Percentiles rank a stretch among this genome's conserved stretches.
These are phyloP conservation scores for Cryphonectria japonica DNA, from an alignment of 2,329 filamentous ascomycete genomes.

Conservation along the genomic window DNA sequence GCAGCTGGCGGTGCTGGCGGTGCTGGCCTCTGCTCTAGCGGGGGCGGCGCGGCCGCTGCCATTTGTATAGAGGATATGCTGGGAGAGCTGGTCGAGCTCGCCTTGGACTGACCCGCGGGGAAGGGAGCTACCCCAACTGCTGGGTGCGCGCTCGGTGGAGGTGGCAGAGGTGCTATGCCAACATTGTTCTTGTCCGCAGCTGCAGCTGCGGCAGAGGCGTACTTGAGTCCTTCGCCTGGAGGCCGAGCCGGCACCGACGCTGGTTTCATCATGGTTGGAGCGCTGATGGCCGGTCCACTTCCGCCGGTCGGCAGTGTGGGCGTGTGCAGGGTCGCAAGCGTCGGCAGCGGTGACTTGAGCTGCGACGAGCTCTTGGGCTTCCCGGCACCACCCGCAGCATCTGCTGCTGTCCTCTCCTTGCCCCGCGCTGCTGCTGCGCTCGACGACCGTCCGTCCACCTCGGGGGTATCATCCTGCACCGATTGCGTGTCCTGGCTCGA, in stretches of 20 bases:
- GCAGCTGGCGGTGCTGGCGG: constrained; percentile 36
- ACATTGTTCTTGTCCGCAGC: constrained; percentile 88
- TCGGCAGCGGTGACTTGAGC: constrained; percentile 92
- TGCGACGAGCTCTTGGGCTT: constrained; percentile 81
- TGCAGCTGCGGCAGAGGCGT: constrained; percentile 92
- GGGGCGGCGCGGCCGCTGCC: constrained; percentile 42
- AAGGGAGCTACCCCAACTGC: constrained; percentile 44
- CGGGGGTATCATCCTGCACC: constrained; percentile 77
- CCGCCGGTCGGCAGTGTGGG: constrained; percentile 62
- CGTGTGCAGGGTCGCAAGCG: constrained; percentile 85
- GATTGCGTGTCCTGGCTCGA: constrained; percentile 97
- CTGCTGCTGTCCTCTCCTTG: constrained; percentile 61
- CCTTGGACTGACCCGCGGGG: constrained; percentile 58
- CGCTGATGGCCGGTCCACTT: constrained; percentile 52
- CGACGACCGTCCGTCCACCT: constrained; percentile 55
- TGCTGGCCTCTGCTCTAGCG: constrained; percentile 40
- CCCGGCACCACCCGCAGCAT: constrained; percentile 57
- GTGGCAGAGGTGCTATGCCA: constrained; percentile 90
- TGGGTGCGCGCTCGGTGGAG: constrained; percentile 70
- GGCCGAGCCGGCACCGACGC: constrained; percentile 83
- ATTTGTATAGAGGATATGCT: constrained; percentile 53
- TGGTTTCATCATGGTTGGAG: constrained; percentile 81
- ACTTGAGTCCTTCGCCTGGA: constrained; percentile 90
- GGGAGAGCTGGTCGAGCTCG: constrained; percentile 60
- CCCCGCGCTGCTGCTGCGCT: constrained; percentile 49